Conservation (phyloP, 1,284 basidiomycete species). For the Fistulinella cinereoalba region DNA sequence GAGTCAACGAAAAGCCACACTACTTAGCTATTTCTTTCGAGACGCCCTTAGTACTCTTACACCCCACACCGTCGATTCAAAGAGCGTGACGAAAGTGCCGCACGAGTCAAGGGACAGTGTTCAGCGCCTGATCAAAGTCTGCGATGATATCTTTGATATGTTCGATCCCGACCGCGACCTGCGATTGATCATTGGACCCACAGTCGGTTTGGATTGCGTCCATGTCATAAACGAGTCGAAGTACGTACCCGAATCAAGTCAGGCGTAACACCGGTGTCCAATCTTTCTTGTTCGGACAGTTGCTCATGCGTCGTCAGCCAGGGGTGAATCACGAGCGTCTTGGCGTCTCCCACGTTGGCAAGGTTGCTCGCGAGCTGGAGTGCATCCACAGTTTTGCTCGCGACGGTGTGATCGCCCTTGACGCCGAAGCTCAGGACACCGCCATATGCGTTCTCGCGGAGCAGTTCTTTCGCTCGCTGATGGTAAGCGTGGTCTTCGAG, state of each 20-base stretch:
- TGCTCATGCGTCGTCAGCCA: constrained; percentile 84
- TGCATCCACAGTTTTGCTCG: constrained; percentile 70
- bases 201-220: not conserved
- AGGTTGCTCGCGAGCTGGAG: constrained; percentile 75
- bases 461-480: constrained; percentile 54
- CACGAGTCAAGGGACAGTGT: constrained; percentile 14
- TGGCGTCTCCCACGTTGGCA: constrained; percentile 79
- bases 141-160: constrained; percentile 83
- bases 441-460: constrained; percentile 63
- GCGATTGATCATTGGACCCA: not conserved
- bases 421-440: constrained; percentile 84
- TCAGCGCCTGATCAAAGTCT: constrained; percentile 60
- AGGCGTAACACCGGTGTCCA: constrained; percentile 70
- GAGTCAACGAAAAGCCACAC: too few species aligned
- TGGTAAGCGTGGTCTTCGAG: constrained; percentile 66
- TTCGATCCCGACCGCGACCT: constrained; percentile 80
- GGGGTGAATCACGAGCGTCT: constrained; percentile 83
- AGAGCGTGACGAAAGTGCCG: too few species aligned
- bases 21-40: too few species aligned
- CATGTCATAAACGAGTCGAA: not conserved
- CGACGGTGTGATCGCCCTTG: constrained; percentile 60
- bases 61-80: not conserved
- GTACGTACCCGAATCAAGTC: constrained; percentile 73
- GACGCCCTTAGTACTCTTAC: too few species aligned
- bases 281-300: constrained; percentile 66